Evolutionary conservation across 2,329 filamentous ascomycete genomes (phyloP), one percentile per base, ranked within the genome.

Genomic region (Monilinia fructicola): DNA sequence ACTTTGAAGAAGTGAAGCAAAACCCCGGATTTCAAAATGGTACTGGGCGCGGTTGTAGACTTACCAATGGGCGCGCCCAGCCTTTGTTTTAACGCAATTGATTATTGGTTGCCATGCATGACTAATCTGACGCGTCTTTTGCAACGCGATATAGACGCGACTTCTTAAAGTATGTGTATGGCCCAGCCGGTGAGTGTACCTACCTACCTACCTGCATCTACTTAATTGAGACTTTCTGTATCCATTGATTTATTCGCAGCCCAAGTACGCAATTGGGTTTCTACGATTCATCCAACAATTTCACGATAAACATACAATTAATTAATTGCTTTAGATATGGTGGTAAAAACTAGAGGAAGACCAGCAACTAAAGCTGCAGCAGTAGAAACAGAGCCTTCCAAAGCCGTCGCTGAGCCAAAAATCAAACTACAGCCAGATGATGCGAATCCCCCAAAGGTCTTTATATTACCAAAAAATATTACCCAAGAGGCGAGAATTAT

Each of bases 381-480:
- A 61, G 58, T 50, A n/a, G 58, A 50, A 26, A 56, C 65, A n/a
- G 69, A 70, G 62, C 38, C 66, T 21, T 52, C 75, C 26, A 72
- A 76, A 54, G 73, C 73, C 11, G 60, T 72, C 12, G 40, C 40
- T 16, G 64, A 74, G 14, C 69, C 69, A 64, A 77, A 77, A 72
- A 59, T 71, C 50, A 73, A 71, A 73, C 71, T 77, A 56, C 69
- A 60, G 23, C 67, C 73, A 21, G 73, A 75, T 61, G 73, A 72
- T 18, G 38, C 77, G 31, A 83, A 80, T 52, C 79, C 84, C 12
- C 81, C 83, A 3, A 83, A 82, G 64, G 75, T 90, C 58, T 87
- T 90, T 75, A 81, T 90, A 67, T 78, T 90, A 7, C 88, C 87
- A 18, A 81, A 79, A n/a, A 78, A 80, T 69, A 81, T 84, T 18